A percentile compares a stretch with the other conserved stretches of the same genome.
Evolutionary conservation across 306 rosid species (phyloP).

Genomic region (Acacia melanoxylon): DNA sequence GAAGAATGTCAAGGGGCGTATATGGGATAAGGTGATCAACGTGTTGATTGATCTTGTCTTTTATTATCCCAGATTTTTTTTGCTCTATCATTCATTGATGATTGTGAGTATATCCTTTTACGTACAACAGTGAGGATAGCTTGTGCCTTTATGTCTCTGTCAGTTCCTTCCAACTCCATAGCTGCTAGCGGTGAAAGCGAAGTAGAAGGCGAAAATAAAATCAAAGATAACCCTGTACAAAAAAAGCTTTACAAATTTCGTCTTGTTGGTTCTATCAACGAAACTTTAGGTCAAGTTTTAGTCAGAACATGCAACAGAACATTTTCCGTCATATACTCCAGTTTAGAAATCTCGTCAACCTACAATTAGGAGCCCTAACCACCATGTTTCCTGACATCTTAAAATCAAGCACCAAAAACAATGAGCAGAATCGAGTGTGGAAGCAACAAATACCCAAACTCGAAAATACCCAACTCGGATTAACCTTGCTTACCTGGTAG

Average conservation of each 20-base stretch:
- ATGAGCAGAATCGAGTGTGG: too few relatives aligned
- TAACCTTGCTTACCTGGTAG: too few relatives aligned
- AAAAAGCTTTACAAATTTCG: slow-evolving; percentile 51
- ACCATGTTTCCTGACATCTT: too few relatives aligned
- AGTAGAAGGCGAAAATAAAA: background rate
- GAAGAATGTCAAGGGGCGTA: slow-evolving; percentile 45
- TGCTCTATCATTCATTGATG: slow-evolving; percentile 16
- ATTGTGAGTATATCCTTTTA: slow-evolving; percentile 21
- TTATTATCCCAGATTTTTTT: background rate
- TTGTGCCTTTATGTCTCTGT: slow-evolving; percentile 53
- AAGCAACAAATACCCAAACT: too few relatives aligned
- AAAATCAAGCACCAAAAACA: too few relatives aligned
- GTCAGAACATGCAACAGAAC: too few relatives aligned
- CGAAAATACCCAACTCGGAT: too few relatives aligned
- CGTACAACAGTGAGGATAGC: slow-evolving; percentile 48
- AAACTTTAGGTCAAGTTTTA: too few relatives aligned
- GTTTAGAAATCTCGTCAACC: too few relatives aligned
- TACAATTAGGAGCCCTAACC: too few relatives aligned
- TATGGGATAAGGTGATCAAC: slow-evolving; percentile 75
- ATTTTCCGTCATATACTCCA: too few relatives aligned
- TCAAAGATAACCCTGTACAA: slow-evolving; percentile 4
- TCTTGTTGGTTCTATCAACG: slow-evolving; percentile 67
- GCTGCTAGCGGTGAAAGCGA: slow-evolving; percentile 35
- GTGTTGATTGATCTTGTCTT: slow-evolving; percentile 12
- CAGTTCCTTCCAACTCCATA: slow-evolving; percentile 47